phyloP scores from a whole-genome alignment of 345 rosid species.

The Bruguiera gymnorhiza region DNA sequence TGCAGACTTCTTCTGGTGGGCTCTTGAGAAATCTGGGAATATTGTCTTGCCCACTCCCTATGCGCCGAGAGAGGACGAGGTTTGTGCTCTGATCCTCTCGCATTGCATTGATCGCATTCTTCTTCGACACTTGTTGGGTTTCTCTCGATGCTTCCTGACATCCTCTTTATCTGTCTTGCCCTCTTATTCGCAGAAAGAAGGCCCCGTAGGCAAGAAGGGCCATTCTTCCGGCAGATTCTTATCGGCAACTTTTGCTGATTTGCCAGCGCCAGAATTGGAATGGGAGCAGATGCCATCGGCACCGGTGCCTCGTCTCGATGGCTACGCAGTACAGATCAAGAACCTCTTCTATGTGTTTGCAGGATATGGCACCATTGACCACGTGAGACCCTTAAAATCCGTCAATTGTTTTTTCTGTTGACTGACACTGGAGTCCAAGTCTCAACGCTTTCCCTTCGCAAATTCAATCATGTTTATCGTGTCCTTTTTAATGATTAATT shows the following conservation, averaged over 20 bases:
- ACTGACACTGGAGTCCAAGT: too few species aligned
- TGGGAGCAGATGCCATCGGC: slow-evolving; percentile 82
- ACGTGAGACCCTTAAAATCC: slow-evolving; percentile 37
- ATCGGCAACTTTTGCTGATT: slow-evolving; percentile 69
- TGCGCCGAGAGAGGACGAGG: slow-evolving; percentile 22
- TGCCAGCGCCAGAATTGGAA: slow-evolving; percentile 62
- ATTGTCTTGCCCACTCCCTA: slow-evolving; percentile 21
- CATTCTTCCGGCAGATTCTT: slow-evolving; percentile 25
- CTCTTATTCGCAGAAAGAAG: slow-evolving; percentile 33
- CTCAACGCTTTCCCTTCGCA: not conserved
- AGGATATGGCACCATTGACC: slow-evolving; percentile 62
- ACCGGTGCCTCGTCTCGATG: slow-evolving; percentile 89
- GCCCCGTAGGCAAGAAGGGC: slow-evolving; percentile 14
- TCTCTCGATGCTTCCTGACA: not conserved
- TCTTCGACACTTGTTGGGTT: not conserved
- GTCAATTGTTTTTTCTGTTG: not conserved
- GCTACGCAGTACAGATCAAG: slow-evolving; percentile 62
- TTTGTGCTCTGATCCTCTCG: slow-evolving; percentile 5
- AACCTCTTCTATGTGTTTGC: slow-evolving; percentile 66
- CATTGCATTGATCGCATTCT: not conserved
- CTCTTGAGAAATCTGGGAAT: slow-evolving; percentile 28
- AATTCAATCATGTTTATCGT: not conserved
- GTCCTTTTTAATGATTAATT: not conserved
- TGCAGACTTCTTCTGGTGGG: slow-evolving; percentile 41
- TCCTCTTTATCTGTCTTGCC: not conserved